Evolutionary conservation across 805 yeast species (phyloP), one percentile per base, ranked within the genome.

Genomic region (Osmozyma mogii): DNA sequence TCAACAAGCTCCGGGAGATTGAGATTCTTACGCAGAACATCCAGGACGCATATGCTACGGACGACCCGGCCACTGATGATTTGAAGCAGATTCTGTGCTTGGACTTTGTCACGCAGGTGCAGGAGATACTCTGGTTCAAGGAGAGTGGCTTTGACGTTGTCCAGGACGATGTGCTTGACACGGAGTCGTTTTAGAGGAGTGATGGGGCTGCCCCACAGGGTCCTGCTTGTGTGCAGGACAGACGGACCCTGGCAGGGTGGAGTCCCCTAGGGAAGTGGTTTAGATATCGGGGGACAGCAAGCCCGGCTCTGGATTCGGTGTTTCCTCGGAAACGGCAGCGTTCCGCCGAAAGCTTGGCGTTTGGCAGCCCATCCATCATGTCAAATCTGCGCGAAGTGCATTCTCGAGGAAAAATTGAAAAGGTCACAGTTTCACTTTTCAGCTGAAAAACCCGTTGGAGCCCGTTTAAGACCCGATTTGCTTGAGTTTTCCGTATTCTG

Each of bases 1-100:
- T 84, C 58, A 78, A 81, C 47, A 92, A 89, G 56, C 62, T 92
- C 30, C 70, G 95, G 39, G 94, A 84, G 35, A 83, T 92, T 32
- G 98, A 92, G 54, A 74, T 84, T 16, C 57, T 88, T 27, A 71
- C 80, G 15, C 85, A 81, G 46, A 70, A 78, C 15, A 47, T 60
- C 23, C 51, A 49, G 32, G 53, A 50, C n/a, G 34, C 43, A 20
- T 34, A 31, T 9, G 29, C 17, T 14, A 29, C 40, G 25, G 21
- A 38, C 24, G 31, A 25, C 28, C 38, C 30, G 12, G 41, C 31
- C 12, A 33, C 68, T 65, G 80, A 75, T 30, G 66, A 70, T 30
- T 38, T 50, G 21, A 39, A 43, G 23, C 42, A 47, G 19, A 34
- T 50, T 19, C 43, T 50, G 6, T 49, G 53, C 8, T 29, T 37